Percentiles rank a stretch among this genome's conserved stretches.
Conservation (phyloP, 1,139 yeast species). For the Casaregolazyma lundiana region DNA sequence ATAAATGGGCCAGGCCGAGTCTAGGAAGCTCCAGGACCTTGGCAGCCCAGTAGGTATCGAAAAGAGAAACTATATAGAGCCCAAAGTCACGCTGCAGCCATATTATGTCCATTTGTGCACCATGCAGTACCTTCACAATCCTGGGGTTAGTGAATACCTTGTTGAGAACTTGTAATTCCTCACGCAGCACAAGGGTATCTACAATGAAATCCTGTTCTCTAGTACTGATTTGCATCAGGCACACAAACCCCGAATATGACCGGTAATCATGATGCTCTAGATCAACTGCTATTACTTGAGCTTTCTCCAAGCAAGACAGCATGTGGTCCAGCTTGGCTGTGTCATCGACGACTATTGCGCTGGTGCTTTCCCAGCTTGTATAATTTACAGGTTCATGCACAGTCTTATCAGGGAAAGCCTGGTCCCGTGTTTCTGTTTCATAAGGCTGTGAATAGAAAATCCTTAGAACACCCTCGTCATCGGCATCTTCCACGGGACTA, state of each 20-base stretch:
- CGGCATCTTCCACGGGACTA: slow-evolving; percentile 32
- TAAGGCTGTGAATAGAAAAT: slow-evolving; percentile 80
- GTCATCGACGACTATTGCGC: slow-evolving; percentile 69
- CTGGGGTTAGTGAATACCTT: slow-evolving; percentile 73
- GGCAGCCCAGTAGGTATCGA: slow-evolving; percentile 92
- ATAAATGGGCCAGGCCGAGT: slow-evolving; percentile 76
- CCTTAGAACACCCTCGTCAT: slow-evolving; percentile 15
- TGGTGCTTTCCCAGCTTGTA: slow-evolving; percentile 60
- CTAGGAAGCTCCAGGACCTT: slow-evolving; percentile 71
- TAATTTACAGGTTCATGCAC: slow-evolving; percentile 48
- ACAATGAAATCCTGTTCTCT: slow-evolving; percentile 78
- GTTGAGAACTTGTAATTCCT: slow-evolving; percentile 65
- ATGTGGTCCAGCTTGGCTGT: slow-evolving; percentile 48
- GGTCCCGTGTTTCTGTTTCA: slow-evolving; percentile 63
- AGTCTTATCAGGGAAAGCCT: slow-evolving; percentile 58
- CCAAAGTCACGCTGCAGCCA: slow-evolving; percentile 98
- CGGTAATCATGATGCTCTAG: slow-evolving; percentile 94
- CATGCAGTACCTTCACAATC: slow-evolving; percentile 86
- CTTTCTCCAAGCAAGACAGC: slow-evolving; percentile 48
- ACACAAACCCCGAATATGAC: slow-evolving; percentile 84
- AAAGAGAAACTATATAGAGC: slow-evolving; percentile 77
- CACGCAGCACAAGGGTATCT: slow-evolving; percentile 71
- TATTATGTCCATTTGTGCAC: slow-evolving; percentile 93
- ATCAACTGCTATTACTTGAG: slow-evolving; percentile 83
- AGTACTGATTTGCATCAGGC: slow-evolving; percentile 88